Evolutionary conservation across 129 eudicot genomes (phyloP).

Genomic region (Artemisia annua): DNA sequence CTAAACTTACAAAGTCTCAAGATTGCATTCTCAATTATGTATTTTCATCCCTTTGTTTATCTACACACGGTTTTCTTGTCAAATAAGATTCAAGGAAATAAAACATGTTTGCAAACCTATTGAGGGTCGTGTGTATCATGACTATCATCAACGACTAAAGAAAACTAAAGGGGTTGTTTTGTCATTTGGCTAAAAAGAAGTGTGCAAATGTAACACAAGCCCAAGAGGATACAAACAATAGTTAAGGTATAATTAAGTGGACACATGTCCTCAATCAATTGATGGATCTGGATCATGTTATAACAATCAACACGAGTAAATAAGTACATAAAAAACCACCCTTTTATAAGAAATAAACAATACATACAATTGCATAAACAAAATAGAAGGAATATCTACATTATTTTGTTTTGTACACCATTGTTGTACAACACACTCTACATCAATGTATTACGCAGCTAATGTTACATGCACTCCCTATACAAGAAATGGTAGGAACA

Average conservation of each 20-base stretch:
- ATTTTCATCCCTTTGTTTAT: no score
- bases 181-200: constrained; percentile 4
- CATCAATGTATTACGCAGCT: no score
- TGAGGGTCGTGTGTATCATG: neutral
- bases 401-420: no score
- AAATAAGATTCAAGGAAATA: no score
- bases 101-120: neutral
- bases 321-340: neutral
- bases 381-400: no score
- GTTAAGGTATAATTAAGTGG: neutral
- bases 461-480: no score
- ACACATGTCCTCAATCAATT: constrained; percentile 16
- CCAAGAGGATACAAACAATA: constrained; percentile 4
- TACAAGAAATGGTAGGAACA: no score
- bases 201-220: neutral
- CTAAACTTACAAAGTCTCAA: no score
- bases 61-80: no score
- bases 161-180: neutral
- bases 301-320: neutral
- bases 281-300: constrained; percentile 31
- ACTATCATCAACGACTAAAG: neutral
- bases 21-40: no score
- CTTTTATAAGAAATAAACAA: neutral
- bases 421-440: no score
- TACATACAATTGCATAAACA: no score